Base-by-base conservation (phyloP, 2,329 filamentous ascomycete genomes). In the Pseudomassariella vexata region DNA sequence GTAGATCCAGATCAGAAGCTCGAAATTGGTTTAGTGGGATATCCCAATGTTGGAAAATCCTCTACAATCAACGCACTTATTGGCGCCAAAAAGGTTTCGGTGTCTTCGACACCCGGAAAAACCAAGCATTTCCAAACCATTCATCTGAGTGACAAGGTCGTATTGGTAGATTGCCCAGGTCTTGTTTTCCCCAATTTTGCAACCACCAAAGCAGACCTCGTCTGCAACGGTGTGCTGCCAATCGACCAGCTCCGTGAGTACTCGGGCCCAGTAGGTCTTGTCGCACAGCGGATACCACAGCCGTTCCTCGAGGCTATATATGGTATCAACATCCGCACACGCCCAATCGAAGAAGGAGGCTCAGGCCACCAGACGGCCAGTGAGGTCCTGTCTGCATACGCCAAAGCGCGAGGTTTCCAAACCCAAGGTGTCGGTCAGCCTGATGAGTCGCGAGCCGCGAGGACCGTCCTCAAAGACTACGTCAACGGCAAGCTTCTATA, bases 101-200 rank as follows among this genome's bases (percentile, higher is more conserved):
- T 98, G 23, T 98, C 92, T 11, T 83, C 90, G 10, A 98, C 92
- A 2, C 92, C 92, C 4, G 92, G 92, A 56, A 98, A 98, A 66
- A 98, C 92, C 10, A 98, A 98, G 67, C 92, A 98, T 53, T 98
- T 98, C 66, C 92, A 98, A 60, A 98, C 92, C 2, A 92, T 98
- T 37, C 89, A 95, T 55, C 76, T 98, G 19, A 92, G 85, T 37
- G 84, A 92, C 1, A 78, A 80, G 37, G 87, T 98, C 41, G 75
- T 96, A 28, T 76, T 98, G 6, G 96, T 92, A 61, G 92, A 98
- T 79, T 98, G 92, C 54, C 92, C 92, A 8, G 92, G 92, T 81
- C 80, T 98, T 14, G 94, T 98, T 2, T 96, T 98, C 59, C 89
- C 92, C 49, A 96, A 96, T 63, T 98, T 96, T 49, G 90, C 92